phyloP scores from a whole-genome alignment of 2,329 filamentous ascomycete genomes.

The Orbilia blumenaviensis region DNA sequence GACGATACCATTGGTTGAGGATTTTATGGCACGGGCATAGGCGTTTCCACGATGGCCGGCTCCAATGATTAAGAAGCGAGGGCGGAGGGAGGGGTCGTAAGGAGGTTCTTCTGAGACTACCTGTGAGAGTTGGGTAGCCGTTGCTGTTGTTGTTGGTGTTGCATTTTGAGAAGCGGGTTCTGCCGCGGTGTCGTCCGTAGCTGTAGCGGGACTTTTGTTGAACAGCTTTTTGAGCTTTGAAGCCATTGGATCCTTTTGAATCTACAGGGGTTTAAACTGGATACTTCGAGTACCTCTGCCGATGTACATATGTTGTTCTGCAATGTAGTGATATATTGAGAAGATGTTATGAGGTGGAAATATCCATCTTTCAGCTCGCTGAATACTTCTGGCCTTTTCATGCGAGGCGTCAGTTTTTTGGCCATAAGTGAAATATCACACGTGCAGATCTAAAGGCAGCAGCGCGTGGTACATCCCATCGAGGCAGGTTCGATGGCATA shows the following conservation, averaged over 20 bases:
- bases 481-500: background rate
- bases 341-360: background rate
- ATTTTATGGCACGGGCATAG: conserved; percentile 74
- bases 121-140: background rate
- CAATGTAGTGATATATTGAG: too few species aligned
- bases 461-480: background rate
- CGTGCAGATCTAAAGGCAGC: too few species aligned
- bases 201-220: conserved; percentile 12
- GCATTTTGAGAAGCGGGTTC: conserved; percentile 15
- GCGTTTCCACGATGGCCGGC: conserved; percentile 80
- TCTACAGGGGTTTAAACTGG: background rate
- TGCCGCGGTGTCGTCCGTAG: background rate
- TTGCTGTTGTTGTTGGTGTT: conserved; percentile 28
- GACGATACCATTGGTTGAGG: conserved; percentile 73
- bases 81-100: conserved; percentile 57
- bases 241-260: conserved; percentile 18
- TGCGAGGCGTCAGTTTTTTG: background rate
- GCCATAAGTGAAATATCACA: background rate
- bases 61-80: conserved; percentile 80
- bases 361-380: background rate
- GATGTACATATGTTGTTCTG: background rate
- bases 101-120: conserved; percentile 3
- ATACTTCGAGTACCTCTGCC: background rate
- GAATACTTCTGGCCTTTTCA: conserved; percentile 3
- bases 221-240: conserved; percentile 32